Base-by-base conservation (phyloP, 2,329 filamentous ascomycete species). In the Penicillium sp. region DNA sequence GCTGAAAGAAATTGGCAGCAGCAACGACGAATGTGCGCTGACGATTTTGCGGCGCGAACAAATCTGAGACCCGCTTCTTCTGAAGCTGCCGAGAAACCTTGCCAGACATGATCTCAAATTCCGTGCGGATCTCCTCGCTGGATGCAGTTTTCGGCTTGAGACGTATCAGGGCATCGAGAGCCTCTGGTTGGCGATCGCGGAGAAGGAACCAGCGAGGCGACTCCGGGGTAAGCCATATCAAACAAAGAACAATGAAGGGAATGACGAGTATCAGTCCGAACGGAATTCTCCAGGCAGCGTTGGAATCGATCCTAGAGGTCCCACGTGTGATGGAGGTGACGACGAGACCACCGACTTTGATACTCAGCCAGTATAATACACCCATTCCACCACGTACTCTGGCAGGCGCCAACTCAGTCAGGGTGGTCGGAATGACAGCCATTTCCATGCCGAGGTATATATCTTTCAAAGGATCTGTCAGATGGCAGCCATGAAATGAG, bases 361-460 rank as follows among this genome's bases (percentile, higher is more conserved):
- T 41, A 23, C 48, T 50, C 7, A 51, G 27, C 49, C 43, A 47
- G 32, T 54, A 54, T 11, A 45, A 10, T 3, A 43, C 47, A 18
- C 44, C 44, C 20, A 46, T 46, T 16, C 40, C 44, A 20, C 49
- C 43, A 17, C 49, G 45, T 13, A 45, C 33, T 16, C 41, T 40
- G 16, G 50, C 47, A 1, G 50, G 52, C 25, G 39, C 54, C 50
- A 15, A 57, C 60, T 29, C 58, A 48, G 38, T 44, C 35, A 44
- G 51, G 50, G 46, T 61, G 38, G 60, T 56, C 0, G 67, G 68
- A 0, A 68, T 60, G 1, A 67, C 50, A 0, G 68, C 60, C n/a
- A 70, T 49, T 42, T 70, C 65, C 59, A 68, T 69, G 13, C 67
- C 67, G 9, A 69, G 53, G 33, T 70, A 70, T 27, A 44, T 35